Conservation (phyloP, 169 alveolate species). For the Cyclospora cayetanensis region DNA sequence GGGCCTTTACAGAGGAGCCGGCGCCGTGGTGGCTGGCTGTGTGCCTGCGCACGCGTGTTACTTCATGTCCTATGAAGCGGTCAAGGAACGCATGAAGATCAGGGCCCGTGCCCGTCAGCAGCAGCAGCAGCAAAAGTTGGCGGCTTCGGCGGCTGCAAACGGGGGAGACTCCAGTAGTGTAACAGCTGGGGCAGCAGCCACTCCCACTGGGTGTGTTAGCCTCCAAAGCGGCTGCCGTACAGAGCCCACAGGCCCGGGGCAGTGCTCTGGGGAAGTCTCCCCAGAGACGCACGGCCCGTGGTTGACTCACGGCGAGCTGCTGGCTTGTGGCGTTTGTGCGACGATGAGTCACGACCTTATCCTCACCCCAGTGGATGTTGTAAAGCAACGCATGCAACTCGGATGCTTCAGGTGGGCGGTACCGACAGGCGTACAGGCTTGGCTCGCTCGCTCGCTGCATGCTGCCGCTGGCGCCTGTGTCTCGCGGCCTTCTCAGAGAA, state of each 20-base stretch:
- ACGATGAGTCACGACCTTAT: constrained; percentile 95
- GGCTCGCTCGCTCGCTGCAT: too few relatives aligned
- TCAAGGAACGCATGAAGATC: neutral
- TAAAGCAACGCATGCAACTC: constrained; percentile 95
- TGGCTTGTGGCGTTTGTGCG: constrained; percentile 94
- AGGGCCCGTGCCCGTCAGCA: neutral
- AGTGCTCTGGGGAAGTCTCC: neutral
- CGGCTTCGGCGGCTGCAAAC: neutral
- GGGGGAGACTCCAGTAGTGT: too few relatives aligned
- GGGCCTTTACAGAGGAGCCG: constrained; percentile 88
- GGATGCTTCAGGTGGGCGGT: constrained; percentile 80
- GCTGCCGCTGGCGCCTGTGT: neutral
- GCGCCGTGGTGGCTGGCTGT: constrained; percentile 95
- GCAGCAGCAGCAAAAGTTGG: neutral
- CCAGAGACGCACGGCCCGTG: constrained; percentile 7
- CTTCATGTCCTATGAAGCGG: constrained; percentile 91
- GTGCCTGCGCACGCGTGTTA: constrained; percentile 98
- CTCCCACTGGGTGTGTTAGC: neutral
- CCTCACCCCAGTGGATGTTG: constrained; percentile 97
- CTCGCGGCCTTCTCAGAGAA: neutral
- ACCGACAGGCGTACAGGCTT: too few relatives aligned
- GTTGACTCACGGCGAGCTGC: constrained; percentile 72
- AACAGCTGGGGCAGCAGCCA: neutral
- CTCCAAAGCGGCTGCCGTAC: neutral
- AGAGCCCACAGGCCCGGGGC: neutral